Base-by-base conservation (phyloP, 352 stramenopile species). In the Plasmopara muralis region DNA sequence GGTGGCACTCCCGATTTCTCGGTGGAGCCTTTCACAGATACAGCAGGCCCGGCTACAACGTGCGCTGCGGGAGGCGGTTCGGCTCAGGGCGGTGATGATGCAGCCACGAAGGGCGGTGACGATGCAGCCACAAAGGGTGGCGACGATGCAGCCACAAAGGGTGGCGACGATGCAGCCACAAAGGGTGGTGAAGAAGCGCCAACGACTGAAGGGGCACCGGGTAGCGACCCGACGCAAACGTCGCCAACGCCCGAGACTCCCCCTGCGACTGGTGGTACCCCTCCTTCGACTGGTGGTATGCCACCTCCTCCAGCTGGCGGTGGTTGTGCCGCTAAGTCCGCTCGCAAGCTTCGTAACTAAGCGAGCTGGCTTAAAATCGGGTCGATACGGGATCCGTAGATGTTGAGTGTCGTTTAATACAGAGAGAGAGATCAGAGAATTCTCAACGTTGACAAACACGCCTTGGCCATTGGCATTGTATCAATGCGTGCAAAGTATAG, bases 1-100 rank as follows among this genome's bases (percentile, higher is more conserved):
- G 58, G 66, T 29, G 63, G 52, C 37, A 70, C 38, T 4, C 47
- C 71, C 5, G 66, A 78, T 47, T 74, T 74, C 41, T 61, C 51
- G n/a, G 62, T 77, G 55, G 40, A 54, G 38, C 54, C 60, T 30
- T 67, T 72, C 54, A 67, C 63, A 29, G 56, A 41, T 25, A 61
- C 47, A 0, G 52, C 57, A 28, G 55, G 46, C 16, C 50, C 60
- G 50, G 52, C 53, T 9, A 70, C 56, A 0, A 50, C 47, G 35
- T 70, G 60, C 50, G 56, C 64, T 8, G 14, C 12, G 5, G 37
- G 6, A 8, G 37, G 37, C 9, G 12, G 7, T 16, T 14, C 37
- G n/a, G 18, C 42, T 18, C 18, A 44, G 37, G 40, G 50, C 15
- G 48, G 37, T 25, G 34, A 16, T 10, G 46, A 15, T 43, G 12